Percentiles rank a stretch among this genome's conserved stretches.
These are phyloP conservation scores for Blastobotrys capitulatus DNA, from an alignment of 1,139 yeast genomes.

Conservation along the genomic window DNA sequence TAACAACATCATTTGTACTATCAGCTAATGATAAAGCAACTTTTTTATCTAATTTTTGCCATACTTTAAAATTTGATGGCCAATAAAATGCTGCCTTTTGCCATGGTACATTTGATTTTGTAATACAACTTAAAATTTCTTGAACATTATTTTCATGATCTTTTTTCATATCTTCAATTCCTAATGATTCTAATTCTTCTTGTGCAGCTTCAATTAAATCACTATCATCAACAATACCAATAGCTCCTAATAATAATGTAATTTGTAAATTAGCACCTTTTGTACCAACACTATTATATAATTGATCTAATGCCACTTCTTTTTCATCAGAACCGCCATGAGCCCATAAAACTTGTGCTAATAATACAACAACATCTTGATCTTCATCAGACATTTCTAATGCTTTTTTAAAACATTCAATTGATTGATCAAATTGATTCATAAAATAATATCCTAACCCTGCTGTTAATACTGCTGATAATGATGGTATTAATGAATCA, in stretches of 20 bases:
- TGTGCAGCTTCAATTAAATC: slow-evolving; percentile 60
- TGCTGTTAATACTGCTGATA: slow-evolving; percentile 57
- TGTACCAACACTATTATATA: slow-evolving; percentile 49
- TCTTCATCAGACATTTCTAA: slow-evolving; percentile 52
- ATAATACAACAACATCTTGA: slow-evolving; percentile 59
- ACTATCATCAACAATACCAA: slow-evolving; percentile 54
- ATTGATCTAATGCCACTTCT: slow-evolving; percentile 61
- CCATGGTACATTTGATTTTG: slow-evolving; percentile 41
- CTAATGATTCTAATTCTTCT: slow-evolving; percentile 55
- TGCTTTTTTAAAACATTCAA: slow-evolving; percentile 60
- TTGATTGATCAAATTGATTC: slow-evolving; percentile 55
- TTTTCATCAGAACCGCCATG: slow-evolving; percentile 53
- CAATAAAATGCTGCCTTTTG: slow-evolving; percentile 65
- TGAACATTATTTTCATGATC: slow-evolving; percentile 45
- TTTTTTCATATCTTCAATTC: slow-evolving; percentile 42
- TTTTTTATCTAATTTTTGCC: slow-evolving; percentile 55
- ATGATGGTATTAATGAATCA: slow-evolving; percentile 19
- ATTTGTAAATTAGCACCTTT: slow-evolving; percentile 53
- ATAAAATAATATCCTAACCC: slow-evolving; percentile 67
- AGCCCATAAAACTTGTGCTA: slow-evolving; percentile 76
- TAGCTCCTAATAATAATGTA: slow-evolving; percentile 72
- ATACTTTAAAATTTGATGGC: slow-evolving; percentile 63
- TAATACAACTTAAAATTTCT: slow-evolving; percentile 45
- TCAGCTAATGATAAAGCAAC: slow-evolving; percentile 51
- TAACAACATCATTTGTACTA: slow-evolving; percentile 32